Percentiles rank a stretch among this genome's conserved stretches.
These are phyloP conservation scores for Plasmopara muralis DNA, from an alignment of 352 stramenopile genomes.

Conservation along the genomic window DNA sequence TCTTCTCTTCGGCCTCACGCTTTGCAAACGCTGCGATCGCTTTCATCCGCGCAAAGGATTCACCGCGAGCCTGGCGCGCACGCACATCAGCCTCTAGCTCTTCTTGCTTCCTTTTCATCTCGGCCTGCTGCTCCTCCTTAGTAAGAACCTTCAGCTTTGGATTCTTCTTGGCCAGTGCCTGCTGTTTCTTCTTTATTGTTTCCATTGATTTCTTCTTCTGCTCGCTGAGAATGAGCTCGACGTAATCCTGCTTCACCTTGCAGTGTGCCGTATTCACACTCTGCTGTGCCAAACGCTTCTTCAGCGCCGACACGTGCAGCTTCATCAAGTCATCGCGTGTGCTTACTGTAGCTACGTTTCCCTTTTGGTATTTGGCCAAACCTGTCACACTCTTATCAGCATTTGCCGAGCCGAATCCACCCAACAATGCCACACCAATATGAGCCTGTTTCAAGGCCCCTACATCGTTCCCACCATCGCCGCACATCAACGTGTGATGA, in stretches of 20 bases:
- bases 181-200: slow-evolving; percentile 52
- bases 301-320: slow-evolving; percentile 77
- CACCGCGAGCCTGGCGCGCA: slow-evolving; percentile 65
- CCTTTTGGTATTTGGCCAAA: slow-evolving; percentile 71
- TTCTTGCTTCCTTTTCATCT: slow-evolving; percentile 78
- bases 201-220: slow-evolving; percentile 56
- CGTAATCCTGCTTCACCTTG: slow-evolving; percentile 79
- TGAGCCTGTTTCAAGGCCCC: slow-evolving; percentile 91
- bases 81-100: slow-evolving; percentile 77
- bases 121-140: slow-evolving; percentile 77
- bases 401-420: slow-evolving; percentile 79
- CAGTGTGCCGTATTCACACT: slow-evolving; percentile 56
- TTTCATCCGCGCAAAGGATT: slow-evolving; percentile 84
- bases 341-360: slow-evolving; percentile 30
- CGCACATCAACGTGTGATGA: slow-evolving; percentile 95
- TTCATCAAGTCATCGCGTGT: slow-evolving; percentile 79
- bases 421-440: slow-evolving; percentile 77
- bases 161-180: slow-evolving; percentile 47
- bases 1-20: slow-evolving; percentile 64
- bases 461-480: slow-evolving; percentile 98
- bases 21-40: slow-evolving; percentile 82
- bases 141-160: slow-evolving; percentile 51
- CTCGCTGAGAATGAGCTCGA: slow-evolving; percentile 62
- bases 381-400: slow-evolving; percentile 84
- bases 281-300: slow-evolving; percentile 70